Base-by-base conservation (phyloP, 2,329 filamentous ascomycete genomes). In the Aspergillus glaucus region DNA sequence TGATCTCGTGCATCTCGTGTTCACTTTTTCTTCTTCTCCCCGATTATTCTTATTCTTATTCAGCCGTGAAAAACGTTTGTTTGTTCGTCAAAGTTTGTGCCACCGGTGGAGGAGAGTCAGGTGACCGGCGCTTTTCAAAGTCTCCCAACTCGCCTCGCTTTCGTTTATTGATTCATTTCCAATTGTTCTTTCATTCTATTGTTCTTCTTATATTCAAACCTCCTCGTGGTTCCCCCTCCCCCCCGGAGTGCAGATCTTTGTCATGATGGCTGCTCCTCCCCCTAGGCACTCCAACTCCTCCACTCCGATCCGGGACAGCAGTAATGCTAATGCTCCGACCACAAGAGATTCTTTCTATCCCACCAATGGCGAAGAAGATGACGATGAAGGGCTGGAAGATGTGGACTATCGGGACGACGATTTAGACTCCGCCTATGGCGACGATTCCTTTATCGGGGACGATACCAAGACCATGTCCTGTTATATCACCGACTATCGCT, bases 401-500 rank as follows among this genome's bases (percentile, higher is more conserved):
- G 19, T 47, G 7, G 17, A 19, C 1, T 15, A 40, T 5, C 10
- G 19, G 15, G 37, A 40, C 26, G 43, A 42, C 10, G 56, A 57
- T 19, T 36, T 21, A 17, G 55, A 59, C 42, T 59, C 56, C 1
- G 53, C 56, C 2, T 60, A 52, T 40, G 55, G 50, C 3, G 55
- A 47, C 4, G 57, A 59, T 19, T 53, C 55, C 19, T 32, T 55
- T 26, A 50, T 60, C 15, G 50, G 52, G 9, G 55, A 57, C 43
- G 55, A 59, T 15, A 66, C 62, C 4, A 55, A 58, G 17, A 64
- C 61, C 1, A 37, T 67, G 10, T 54, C 55, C 4, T 54, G 56
- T 7, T 61, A 56, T 37, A 60, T 68, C 46, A 61, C 57, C 42
- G 54, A 62, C 40, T 64, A 67, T 44, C 56, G 60, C 30, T 55